These are phyloP conservation scores for Crepidotus variabilis DNA, from an alignment of 768 basidiomycete species.

Conservation along the genomic window DNA sequence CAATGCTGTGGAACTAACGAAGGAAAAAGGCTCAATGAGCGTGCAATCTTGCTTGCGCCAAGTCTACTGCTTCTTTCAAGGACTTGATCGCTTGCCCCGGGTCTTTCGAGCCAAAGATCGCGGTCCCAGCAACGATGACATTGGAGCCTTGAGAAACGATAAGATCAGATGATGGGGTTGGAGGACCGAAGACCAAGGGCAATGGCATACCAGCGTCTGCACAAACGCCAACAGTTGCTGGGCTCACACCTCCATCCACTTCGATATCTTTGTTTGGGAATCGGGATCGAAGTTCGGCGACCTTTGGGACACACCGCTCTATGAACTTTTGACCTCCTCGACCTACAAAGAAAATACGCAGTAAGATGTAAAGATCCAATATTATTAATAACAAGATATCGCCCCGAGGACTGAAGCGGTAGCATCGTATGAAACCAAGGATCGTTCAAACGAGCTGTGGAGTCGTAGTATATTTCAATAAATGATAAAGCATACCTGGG, in stretches of 20 bases:
- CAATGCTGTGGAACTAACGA: background rate
- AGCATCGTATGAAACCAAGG: too few relatives aligned
- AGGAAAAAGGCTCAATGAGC: background rate
- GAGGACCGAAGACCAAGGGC: background rate
- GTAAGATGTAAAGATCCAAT: background rate
- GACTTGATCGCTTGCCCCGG: constrained; percentile 74
- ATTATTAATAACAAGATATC: background rate
- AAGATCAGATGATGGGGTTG: background rate
- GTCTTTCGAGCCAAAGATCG: constrained; percentile 81
- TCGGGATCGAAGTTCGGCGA: constrained; percentile 80
- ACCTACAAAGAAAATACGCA: constrained; percentile 37
- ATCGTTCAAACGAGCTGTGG: background rate
- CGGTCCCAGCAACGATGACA: constrained; percentile 96
- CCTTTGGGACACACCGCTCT: constrained; percentile 89
- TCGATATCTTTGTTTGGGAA: constrained; percentile 97
- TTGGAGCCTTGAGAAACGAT: constrained; percentile 72
- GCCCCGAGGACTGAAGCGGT: background rate
- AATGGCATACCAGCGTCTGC: constrained; percentile 73
- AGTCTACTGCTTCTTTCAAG: constrained; percentile 67
- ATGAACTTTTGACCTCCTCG: constrained; percentile 97
- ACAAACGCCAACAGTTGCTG: constrained; percentile 82
- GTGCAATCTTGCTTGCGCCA: constrained; percentile 46
- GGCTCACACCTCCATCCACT: constrained; percentile 97
- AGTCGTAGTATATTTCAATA: background rate
- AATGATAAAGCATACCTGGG: constrained; percentile 53